Base-by-base conservation (phyloP, 2,329 filamentous ascomycete genomes). In the Fusarium chaquense region DNA sequence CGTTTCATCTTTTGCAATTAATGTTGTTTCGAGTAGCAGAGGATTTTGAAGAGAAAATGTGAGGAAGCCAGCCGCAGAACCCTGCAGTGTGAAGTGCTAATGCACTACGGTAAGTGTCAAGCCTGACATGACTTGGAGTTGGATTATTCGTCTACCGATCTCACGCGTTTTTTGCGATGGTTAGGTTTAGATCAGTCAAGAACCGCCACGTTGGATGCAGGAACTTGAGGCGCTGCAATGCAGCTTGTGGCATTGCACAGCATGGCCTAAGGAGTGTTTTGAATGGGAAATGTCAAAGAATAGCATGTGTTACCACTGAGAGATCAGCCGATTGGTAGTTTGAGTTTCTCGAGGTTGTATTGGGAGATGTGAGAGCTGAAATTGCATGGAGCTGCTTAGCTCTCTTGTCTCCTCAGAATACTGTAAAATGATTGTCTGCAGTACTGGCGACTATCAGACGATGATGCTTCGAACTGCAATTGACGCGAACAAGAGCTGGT, bases 121-220 rank as follows among this genome's bases (percentile, higher is more conserved):
- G 49, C 53, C 67, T 53, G 50, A 59, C 53, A 63, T 60, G 50
- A 68, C 61, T 69, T 58, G 61, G 51, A 59, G 56, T 44, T 57
- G 59, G 46, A 62, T 70, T 45, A 70, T 72, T 67, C 58, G 63
- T 59, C 58, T 60, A 59, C 44, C 49, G 55, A 55, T 57, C 58
- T 40, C 52, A 43, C 57, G 57, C 61, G 53, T 51, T 41, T 57
- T 67, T 55, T 54, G 71, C 41, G 45, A 72, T 49, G 58, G 45
- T 46, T 40, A 61, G 28, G 38, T 59, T 68, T 52, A 73, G 45
- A 62, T 75, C 72, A 75, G 63, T 75, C 44, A 75, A 65, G 68
- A 65, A 59, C 61, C 69, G 73, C 73, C 73, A 75, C 73, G 73
- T 75, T 71, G 49, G 59, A 75, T 68, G 73, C 73, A 75, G 73